Conservation (phyloP, 2,329 filamentous ascomycete genomes). For the Cordyceps javanica region DNA sequence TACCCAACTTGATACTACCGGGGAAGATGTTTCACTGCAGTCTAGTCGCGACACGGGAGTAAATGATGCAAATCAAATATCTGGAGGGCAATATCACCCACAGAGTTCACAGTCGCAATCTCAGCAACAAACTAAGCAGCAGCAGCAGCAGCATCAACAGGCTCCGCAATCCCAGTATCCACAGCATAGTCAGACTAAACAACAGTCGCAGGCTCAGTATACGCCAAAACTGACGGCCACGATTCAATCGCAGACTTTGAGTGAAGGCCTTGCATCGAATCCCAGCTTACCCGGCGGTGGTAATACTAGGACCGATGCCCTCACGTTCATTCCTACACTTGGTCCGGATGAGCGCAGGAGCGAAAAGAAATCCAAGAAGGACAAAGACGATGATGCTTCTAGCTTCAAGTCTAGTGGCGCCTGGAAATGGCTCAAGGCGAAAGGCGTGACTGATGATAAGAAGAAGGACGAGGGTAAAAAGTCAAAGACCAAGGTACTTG, state of each 20-base stretch:
- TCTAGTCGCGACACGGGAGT: neutral
- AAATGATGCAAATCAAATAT: conserved; percentile 10
- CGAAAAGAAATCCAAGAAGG: conserved; percentile 72
- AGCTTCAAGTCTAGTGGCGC: conserved; percentile 62
- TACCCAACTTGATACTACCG: conserved; percentile 36
- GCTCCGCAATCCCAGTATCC: conserved; percentile 6
- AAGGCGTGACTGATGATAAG: conserved; percentile 66
- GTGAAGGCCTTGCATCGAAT: conserved; percentile 24
- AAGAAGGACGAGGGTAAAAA: conserved; percentile 59
- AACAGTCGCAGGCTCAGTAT: conserved; percentile 16
- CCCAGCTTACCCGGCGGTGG: conserved; percentile 63
- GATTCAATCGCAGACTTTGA: conserved; percentile 19
- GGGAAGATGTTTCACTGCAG: conserved; percentile 16
- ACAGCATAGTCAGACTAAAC: conserved; percentile 8
- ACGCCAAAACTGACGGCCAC: conserved; percentile 20
- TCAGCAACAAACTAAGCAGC: conserved; percentile 21
- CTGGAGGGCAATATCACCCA: conserved; percentile 18
- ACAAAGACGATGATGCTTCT: conserved; percentile 58
- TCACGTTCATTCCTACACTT: conserved; percentile 75
- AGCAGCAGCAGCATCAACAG: conserved; percentile 1
- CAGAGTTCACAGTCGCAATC: conserved; percentile 2
- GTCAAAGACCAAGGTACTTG: conserved; percentile 53
- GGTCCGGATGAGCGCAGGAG: conserved; percentile 62
- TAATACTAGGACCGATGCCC: conserved; percentile 62
- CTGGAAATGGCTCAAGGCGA: conserved; percentile 75